These are phyloP conservation scores for Nematodospora anomalae DNA, from an alignment of 1,139 yeast genomes.

Conservation along the genomic window DNA sequence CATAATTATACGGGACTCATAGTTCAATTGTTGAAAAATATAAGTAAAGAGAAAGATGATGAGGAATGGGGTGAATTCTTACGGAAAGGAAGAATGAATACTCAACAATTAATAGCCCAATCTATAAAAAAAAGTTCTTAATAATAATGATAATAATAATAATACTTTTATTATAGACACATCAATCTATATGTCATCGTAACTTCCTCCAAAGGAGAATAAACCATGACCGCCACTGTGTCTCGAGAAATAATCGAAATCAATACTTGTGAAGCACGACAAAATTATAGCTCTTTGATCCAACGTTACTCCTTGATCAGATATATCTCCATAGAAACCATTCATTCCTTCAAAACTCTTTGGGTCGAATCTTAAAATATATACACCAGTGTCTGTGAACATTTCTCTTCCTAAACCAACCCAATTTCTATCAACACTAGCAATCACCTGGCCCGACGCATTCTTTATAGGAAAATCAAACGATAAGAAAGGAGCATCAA, in stretches of 20 bases:
- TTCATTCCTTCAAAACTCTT: constrained; percentile 52
- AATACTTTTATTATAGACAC: constrained; percentile 1
- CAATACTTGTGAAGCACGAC: constrained; percentile 87
- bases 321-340: constrained; percentile 16
- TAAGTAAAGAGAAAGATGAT: constrained; percentile 36
- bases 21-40: constrained; percentile 44
- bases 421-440: constrained; percentile 88
- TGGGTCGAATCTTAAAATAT: constrained; percentile 82
- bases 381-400: constrained; percentile 93
- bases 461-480: constrained; percentile 81
- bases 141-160: too few species aligned
- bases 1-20: constrained; percentile 58
- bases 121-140: constrained; percentile 10
- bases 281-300: constrained; percentile 85
- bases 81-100: constrained; percentile 28
- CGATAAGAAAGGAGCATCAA: constrained; percentile 84
- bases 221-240: constrained; percentile 62
- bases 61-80: constrained; percentile 47
- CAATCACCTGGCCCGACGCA: constrained; percentile 59
- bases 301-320: constrained; percentile 35
- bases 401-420: constrained; percentile 91
- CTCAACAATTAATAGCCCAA: constrained; percentile 14
- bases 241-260: constrained; percentile 91
- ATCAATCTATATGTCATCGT: constrained; percentile 11
- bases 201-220: constrained; percentile 40